Percentiles rank a stretch among this genome's conserved stretches.
Conservation (phyloP, 495 filamentous ascomycete genomes). For the Platismatia glauca region DNA sequence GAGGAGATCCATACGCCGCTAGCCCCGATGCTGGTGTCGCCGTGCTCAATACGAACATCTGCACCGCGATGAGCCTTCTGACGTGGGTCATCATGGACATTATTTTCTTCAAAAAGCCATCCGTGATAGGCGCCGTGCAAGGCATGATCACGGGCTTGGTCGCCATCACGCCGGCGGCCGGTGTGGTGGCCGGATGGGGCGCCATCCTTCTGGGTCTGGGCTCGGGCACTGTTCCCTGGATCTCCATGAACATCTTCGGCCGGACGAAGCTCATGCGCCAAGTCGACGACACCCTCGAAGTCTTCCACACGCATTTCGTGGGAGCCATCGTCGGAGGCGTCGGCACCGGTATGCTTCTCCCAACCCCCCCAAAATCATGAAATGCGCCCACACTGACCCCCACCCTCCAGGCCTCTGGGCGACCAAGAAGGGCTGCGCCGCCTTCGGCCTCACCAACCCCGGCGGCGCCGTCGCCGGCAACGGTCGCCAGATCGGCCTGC, state of each 20-base stretch:
- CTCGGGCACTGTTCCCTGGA: conserved; percentile 45
- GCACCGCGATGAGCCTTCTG: conserved; percentile 43
- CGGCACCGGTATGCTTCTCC: conserved; percentile 31
- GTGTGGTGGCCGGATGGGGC: conserved; percentile 49
- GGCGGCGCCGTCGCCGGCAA: conserved; percentile 47
- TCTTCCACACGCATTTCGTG: conserved; percentile 48
- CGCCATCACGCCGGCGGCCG: conserved; percentile 48
- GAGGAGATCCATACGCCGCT: conserved; percentile 48
- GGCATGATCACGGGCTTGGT: conserved; percentile 49
- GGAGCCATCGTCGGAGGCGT: conserved; percentile 44
- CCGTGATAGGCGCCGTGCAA: conserved; percentile 44
- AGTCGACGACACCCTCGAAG: conserved; percentile 44
- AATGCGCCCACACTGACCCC: neutral
- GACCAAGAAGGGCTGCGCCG: conserved; percentile 39
- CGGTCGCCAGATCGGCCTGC: conserved; percentile 43
- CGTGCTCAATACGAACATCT: conserved; percentile 49
- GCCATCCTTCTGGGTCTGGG: conserved; percentile 43
- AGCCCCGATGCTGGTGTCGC: conserved; percentile 47
- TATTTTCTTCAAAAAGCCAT: conserved; percentile 42
- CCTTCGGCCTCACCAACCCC: conserved; percentile 41
- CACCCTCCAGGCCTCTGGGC: conserved; percentile 35
- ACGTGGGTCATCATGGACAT: conserved; percentile 41
- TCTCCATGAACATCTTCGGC: conserved; percentile 45
- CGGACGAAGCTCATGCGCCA: conserved; percentile 36
- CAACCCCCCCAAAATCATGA: neutral